Percentiles rank a stretch among this genome's conserved stretches.
Evolutionary conservation across 352 stramenopile species (phyloP).

Genomic region (Phytophthora sojae): DNA sequence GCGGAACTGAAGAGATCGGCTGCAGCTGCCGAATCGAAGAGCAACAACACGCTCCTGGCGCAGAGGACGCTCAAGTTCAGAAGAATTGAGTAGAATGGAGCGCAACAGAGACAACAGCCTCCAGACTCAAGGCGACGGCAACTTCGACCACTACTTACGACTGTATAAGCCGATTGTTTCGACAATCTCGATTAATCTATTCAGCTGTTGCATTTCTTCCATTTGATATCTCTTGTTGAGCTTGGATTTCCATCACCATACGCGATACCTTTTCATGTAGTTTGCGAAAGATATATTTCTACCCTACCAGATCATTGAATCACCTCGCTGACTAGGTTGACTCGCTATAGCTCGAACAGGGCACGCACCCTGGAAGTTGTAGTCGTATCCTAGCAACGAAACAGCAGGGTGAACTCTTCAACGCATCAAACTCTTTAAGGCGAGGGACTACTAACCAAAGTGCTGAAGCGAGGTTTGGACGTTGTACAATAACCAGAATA

Average conservation of each 20-base stretch:
- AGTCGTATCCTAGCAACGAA: too few species aligned
- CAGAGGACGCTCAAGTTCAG: not conserved
- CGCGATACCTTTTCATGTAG: too few species aligned
- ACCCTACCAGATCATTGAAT: too few species aligned
- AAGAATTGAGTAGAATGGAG: not conserved
- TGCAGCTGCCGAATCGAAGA: not conserved
- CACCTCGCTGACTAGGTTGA: too few species aligned
- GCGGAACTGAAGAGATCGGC: not conserved
- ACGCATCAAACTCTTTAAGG: too few species aligned
- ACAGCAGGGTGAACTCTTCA: too few species aligned
- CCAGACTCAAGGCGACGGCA: not conserved
- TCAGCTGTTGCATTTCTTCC: not conserved
- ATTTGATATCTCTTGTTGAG: not conserved
- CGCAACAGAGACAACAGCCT: not conserved
- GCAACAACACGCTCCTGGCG: not conserved
- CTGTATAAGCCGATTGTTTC: not conserved
- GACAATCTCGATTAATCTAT: not conserved
- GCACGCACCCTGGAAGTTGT: too few species aligned
- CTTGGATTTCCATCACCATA: not conserved
- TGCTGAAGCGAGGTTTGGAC: too few species aligned
- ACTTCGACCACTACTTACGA: not conserved
- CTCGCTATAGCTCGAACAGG: too few species aligned
- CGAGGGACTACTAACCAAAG: too few species aligned
- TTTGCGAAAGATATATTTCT: too few species aligned
- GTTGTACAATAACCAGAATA: too few species aligned